A percentile compares a stretch with the other conserved stretches of the same genome.
These are phyloP conservation scores for Moesziomyces antarcticus DNA, from an alignment of 1,284 basidiomycete genomes.

Conservation along the genomic window DNA sequence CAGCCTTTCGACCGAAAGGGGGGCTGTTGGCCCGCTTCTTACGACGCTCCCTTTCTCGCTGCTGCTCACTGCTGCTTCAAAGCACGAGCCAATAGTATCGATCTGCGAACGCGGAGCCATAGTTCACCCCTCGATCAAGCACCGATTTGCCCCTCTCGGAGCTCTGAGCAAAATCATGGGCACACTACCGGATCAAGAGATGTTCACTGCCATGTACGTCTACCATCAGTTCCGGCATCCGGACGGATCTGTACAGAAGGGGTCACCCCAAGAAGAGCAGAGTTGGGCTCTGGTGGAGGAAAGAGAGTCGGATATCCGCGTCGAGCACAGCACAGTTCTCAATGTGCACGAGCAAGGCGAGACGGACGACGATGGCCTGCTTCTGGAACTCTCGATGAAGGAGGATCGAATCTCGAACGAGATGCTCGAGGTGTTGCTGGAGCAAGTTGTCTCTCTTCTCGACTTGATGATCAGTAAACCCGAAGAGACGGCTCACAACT, in stretches of 20 bases:
- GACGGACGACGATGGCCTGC: neutral
- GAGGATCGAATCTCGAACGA: constrained; percentile 9
- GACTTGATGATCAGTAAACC: neutral
- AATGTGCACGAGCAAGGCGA: constrained; percentile 10
- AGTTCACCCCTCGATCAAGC: constrained; percentile 5
- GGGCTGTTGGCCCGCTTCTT: constrained; percentile 19
- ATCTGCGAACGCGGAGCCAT: neutral
- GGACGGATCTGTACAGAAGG: neutral
- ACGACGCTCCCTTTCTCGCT: constrained; percentile 18
- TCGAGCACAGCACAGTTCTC: constrained; percentile 19
- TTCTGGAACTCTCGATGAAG: constrained; percentile 18
- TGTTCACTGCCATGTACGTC: constrained; percentile 21
- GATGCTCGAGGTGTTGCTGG: constrained; percentile 10
- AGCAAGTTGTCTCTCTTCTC: constrained; percentile 9
- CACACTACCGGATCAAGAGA: constrained; percentile 6
- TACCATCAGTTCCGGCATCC: constrained; percentile 7
- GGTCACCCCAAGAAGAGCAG: neutral
- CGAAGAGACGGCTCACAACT: neutral
- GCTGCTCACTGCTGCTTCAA: neutral
- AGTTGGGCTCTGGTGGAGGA: neutral
- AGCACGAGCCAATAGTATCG: neutral
- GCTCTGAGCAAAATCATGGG: constrained; percentile 5
- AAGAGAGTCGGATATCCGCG: constrained; percentile 5
- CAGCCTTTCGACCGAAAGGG: constrained; percentile 8
- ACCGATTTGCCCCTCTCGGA: constrained; percentile 3